phyloP scores from a whole-genome alignment of 805 yeast genomes.

The Cyberlindnera maritima region DNA sequence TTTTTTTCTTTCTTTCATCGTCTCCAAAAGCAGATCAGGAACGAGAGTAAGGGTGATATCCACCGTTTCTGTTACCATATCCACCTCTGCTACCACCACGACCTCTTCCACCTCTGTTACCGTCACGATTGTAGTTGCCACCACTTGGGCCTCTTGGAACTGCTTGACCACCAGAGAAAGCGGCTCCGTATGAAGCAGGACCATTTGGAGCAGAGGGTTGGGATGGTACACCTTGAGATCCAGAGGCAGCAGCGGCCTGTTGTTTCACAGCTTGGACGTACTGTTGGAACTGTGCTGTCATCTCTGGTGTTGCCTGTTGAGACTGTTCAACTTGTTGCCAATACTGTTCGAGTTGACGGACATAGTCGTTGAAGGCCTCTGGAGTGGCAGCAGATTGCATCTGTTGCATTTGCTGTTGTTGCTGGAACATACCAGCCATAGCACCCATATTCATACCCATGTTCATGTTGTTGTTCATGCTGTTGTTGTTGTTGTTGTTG shows the following conservation, averaged over 20 bases:
- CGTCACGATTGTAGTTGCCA: not conserved
- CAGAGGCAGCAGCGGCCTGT: slow-evolving; percentile 5
- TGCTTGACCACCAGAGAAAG: slow-evolving; percentile 9
- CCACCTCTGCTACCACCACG: slow-evolving; percentile 12
- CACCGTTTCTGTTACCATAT: slow-evolving; percentile 26
- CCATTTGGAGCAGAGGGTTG: slow-evolving; percentile 1
- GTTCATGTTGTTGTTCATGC: slow-evolving; percentile 3
- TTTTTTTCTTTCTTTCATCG: too few relatives aligned
- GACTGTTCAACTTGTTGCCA: slow-evolving; percentile 39
- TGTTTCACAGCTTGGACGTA: slow-evolving; percentile 9
- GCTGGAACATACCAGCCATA: slow-evolving; percentile 14
- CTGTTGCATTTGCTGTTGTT: slow-evolving; percentile 13
- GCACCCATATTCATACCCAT: slow-evolving; percentile 7
- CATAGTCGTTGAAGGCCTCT: slow-evolving; percentile 62
- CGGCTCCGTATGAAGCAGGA: slow-evolving; percentile 11
- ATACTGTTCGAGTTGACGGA: slow-evolving; percentile 59
- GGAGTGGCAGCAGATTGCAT: slow-evolving; percentile 29
- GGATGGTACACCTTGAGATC: not conserved
- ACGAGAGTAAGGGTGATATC: slow-evolving; percentile 42
- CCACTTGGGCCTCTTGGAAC: slow-evolving; percentile 3
- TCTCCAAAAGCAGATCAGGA: not conserved
- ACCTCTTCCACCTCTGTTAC: slow-evolving; percentile 6
- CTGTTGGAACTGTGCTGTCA: slow-evolving; percentile 6
- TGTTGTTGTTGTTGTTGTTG: slow-evolving; percentile 14
- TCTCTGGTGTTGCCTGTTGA: slow-evolving; percentile 11